Base-by-base conservation (phyloP, 768 basidiomycete genomes). In the Lactifluus rugatus region DNA sequence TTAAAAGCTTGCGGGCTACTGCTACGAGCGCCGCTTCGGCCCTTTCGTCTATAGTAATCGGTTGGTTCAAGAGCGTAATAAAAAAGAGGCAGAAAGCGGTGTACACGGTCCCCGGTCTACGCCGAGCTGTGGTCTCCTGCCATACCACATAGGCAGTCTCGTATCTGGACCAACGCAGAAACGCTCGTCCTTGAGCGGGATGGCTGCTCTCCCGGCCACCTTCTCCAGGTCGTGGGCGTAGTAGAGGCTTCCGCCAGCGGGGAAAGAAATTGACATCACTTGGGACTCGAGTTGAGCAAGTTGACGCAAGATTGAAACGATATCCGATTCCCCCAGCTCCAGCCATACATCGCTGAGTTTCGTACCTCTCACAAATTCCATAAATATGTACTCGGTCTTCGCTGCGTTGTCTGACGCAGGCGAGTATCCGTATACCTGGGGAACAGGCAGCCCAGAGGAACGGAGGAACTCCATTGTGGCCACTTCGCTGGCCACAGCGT, bases 51-150 rank as follows among this genome's bases (percentile, higher is more conserved):
- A 71, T 69, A 67, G 64, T 64, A 34, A 41, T 68, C 60, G 48
- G 56, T 72, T 66, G 65, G 70, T 74, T 71, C 55, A 58, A 67
- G 62, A 47, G 52, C 42, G 66, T 58, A 55, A 63, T 37, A 31
- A 31, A 25, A 56, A 57, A 26, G 64, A 70, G 63, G 66, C 50
- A 70, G 64, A 68, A 62, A 73, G 66, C 23, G 66, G 64, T 75
- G 13, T 75, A 79, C 80, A 80, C 53, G 80, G 78, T 75, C 79
- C 78, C 58, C 80, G 67, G 56, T 77, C 64, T 49, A 79, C 70
- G 57, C 77, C 72, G 58, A 80, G 77, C 71, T 75, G 67, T 60
- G 75, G 69, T 59, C 79, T 76, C 68, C 75, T 74, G 1, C 79
- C 77, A 64, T 69, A 76, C 78, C 31, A 31, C 78, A 80, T 17